phyloP scores from a whole-genome alignment of 768 basidiomycete species.

The Trametopsis cervina region DNA sequence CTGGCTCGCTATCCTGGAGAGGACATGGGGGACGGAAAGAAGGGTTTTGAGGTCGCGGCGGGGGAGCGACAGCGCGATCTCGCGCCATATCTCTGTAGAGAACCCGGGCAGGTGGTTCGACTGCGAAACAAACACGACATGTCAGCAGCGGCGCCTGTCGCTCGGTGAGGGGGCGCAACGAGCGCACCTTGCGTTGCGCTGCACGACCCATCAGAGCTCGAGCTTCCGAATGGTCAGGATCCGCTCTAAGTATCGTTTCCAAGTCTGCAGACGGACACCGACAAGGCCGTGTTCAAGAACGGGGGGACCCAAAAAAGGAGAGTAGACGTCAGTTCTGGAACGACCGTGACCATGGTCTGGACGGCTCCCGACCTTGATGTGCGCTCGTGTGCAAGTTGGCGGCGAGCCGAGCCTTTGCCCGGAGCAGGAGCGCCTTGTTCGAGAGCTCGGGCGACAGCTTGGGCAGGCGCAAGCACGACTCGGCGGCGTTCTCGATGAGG shows the following conservation, averaged over 20 bases:
- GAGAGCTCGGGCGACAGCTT: slow-evolving; percentile 43
- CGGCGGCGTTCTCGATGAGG: slow-evolving; percentile 68
- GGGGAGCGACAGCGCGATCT: slow-evolving; percentile 57
- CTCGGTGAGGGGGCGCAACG: too few relatives aligned
- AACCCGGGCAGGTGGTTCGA: slow-evolving; percentile 45
- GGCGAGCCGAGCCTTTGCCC: slow-evolving; percentile 60
- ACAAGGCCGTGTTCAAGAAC: slow-evolving; percentile 1
- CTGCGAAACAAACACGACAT: too few relatives aligned
- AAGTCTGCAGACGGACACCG: slow-evolving; percentile 38
- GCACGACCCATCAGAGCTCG: slow-evolving; percentile 48
- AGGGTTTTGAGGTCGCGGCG: slow-evolving; percentile 59
- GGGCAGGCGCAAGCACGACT: slow-evolving; percentile 57
- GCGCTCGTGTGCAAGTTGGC: slow-evolving; percentile 54
- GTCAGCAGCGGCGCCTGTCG: too few relatives aligned
- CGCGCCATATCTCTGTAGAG: slow-evolving; percentile 66
- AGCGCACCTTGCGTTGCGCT: slow-evolving; percentile 46
- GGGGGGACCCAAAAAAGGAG: neutral
- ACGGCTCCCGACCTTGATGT: slow-evolving; percentile 49
- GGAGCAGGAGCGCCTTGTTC: slow-evolving; percentile 55
- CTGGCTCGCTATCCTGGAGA: slow-evolving; percentile 65
- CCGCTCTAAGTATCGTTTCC: slow-evolving; percentile 50
- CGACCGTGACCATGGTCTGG: too few relatives aligned
- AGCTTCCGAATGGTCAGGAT: slow-evolving; percentile 68
- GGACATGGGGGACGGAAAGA: slow-evolving; percentile 56
- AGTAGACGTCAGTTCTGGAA: too few relatives aligned